Evolutionary conservation across 148 eudicot species (phyloP), one percentile per base, ranked within the genome.

Genomic region (Euryodendron excelsum): DNA sequence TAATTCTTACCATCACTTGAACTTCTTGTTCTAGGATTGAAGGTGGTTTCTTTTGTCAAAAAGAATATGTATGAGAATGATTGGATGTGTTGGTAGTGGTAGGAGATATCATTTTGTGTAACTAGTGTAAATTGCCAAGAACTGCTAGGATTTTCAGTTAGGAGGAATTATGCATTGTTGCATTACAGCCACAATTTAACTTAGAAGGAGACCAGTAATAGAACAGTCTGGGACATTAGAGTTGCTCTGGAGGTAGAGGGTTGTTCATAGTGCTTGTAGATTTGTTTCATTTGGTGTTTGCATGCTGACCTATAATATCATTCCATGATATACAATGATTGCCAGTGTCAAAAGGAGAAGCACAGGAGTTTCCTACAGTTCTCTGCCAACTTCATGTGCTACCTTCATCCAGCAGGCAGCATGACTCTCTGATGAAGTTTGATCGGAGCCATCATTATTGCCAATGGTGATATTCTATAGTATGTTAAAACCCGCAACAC

Each of bases 71-170:
- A 18, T 30, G 17, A 31, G 45, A 36, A 20, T 39, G 53, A 25
- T 69, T 28, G 59, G 37, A 23, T n/a, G 17, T 36, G 70, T 2
- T 48, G 70, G 27, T 66, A 45, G 47, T 67, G 50, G 50, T 69
- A 9, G 17, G 45, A 41, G 39, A 18, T 21, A 6, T 17, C 45
- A 3, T 39, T 39, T 59, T 41, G 69, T 61, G 68, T 17, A 61
- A 56, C 78, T 28, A 47, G 14, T 75, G 78, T 44, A 44, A 75
- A 75, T 75, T 30, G 39, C 41, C 36, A 10, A 41, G 68, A 25
- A 74, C 5, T 41, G 77, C 68, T 50, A 61, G 12, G 20, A 41
- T n/a, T 4, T 28, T 41, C n/a, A n/a, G n/a, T n/a, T n/a, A n/a
- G n/a, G n/a, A n/a, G n/a, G n/a, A n/a, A n/a, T n/a, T n/a, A n/a